Base-by-base conservation (phyloP, 2,329 filamentous ascomycete species). In the Clarireedia monteithiana region DNA sequence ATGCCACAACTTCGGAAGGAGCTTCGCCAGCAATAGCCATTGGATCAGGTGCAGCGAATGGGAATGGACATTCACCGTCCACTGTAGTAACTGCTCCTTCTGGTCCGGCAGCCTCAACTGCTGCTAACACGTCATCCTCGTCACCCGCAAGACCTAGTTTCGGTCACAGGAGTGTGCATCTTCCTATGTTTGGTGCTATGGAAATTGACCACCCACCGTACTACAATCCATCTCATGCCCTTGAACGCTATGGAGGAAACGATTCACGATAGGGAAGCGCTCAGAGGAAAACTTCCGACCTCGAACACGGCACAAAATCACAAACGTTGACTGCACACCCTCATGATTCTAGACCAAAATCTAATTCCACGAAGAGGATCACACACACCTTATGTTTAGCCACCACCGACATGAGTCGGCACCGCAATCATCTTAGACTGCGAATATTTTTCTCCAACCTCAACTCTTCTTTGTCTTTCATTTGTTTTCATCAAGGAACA, bases 21-120 rank as follows among this genome's bases (percentile, higher is more conserved):
- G 27, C 40, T 27, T 56, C 42, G 17, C 54, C 54, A 24, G 48
- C 42, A 14, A 53, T 52, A 20, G 49, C 42, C 14, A 34, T 46
- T 14, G 54, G 48, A 20, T 47, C 54, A 1, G 44, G 30, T 10
- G 30, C 48, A 14, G 39, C 10, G n/a, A 52, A 39, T 34, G 34
- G 40, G 24, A 30, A 53, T 15, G 40, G 34, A 17, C 34, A 54
- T 20, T 17, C 34, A 17, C 10, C 46, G 34, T 23, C 47, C 0
- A 30, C 20, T n/a, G 6, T 26, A 42, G 7, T 15, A 5, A 26
- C 40, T 34, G n/a, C 53, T 14, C 34, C 40, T n/a, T 48, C 26
- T 14, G 27, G 44, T 14, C 30, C 20, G 2, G 14, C 46, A 36
- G 27, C 40, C 20, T 36, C 47, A 12, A 40, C 23, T 15, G 44